phyloP scores from a whole-genome alignment of 139 green algal genomes.

The Edaphochlamys debaryana region DNA sequence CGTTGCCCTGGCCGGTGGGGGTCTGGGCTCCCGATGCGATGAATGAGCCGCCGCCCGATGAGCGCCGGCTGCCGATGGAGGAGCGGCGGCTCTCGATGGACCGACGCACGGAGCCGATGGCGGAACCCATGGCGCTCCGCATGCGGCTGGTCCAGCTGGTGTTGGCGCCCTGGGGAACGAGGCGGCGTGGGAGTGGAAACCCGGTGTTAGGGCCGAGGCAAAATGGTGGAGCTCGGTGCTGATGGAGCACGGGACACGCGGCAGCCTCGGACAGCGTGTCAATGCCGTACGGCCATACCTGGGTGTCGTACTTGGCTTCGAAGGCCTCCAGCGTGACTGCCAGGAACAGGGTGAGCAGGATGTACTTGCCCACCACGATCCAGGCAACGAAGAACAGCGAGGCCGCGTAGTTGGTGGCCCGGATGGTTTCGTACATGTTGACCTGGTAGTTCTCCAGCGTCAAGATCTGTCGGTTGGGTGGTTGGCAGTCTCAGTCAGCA shows the following conservation, averaged over 20 bases:
- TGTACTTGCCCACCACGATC: constrained; percentile 79
- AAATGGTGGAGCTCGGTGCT: too few relatives aligned
- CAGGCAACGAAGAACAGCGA: constrained; percentile 71
- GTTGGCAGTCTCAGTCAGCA: too few relatives aligned
- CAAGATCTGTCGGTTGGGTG: constrained; percentile 51
- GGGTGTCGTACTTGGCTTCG: constrained; percentile 73
- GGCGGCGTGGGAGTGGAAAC: too few relatives aligned
- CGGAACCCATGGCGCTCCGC: constrained; percentile 14
- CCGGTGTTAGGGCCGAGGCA: too few relatives aligned
- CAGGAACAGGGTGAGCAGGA: constrained; percentile 77
- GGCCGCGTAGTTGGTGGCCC: constrained; percentile 60
- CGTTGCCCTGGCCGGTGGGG: too few relatives aligned
- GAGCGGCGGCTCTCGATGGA: background rate
- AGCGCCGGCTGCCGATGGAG: background rate
- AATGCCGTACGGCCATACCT: background rate
- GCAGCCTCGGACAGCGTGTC: too few relatives aligned
- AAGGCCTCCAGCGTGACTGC: constrained; percentile 81
- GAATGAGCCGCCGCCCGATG: too few relatives aligned
- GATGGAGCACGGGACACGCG: too few relatives aligned
- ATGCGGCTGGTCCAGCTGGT: constrained; percentile 30
- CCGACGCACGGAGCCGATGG: background rate
- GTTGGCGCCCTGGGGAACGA: constrained; percentile 9
- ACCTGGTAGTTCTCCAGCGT: constrained; percentile 79
- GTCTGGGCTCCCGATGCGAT: too few relatives aligned
- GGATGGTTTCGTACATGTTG: constrained; percentile 62